phyloP scores from a whole-genome alignment of 441 rosid species.

The Corymbia citriodora region DNA sequence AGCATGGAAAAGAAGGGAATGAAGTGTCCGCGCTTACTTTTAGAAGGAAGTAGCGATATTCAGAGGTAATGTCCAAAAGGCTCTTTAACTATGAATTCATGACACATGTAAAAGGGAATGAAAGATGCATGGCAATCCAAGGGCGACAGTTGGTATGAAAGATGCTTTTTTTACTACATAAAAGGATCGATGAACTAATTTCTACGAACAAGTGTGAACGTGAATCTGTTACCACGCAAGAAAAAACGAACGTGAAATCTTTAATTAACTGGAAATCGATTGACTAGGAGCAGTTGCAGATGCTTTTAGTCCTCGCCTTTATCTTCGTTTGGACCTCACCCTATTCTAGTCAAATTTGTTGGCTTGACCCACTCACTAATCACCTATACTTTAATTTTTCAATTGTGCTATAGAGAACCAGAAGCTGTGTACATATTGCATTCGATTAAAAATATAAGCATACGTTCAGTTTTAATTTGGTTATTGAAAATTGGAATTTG shows the following conservation, averaged over 20 bases:
- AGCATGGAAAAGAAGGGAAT: too few species aligned
- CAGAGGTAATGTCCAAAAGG: neutral
- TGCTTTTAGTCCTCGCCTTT: neutral
- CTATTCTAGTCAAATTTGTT: neutral
- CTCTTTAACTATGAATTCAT: neutral
- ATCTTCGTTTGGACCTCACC: neutral
- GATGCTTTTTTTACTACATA: fast-evolving
- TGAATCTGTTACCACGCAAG: too few species aligned
- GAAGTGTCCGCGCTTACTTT: neutral
- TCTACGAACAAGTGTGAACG: too few species aligned
- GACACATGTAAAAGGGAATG: neutral
- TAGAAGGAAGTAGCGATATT: too few species aligned
- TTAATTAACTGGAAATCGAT: too few species aligned
- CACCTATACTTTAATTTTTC: too few species aligned
- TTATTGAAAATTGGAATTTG: neutral
- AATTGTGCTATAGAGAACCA: neutral
- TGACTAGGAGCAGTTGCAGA: too few species aligned
- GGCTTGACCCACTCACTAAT: neutral
- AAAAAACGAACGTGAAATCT: too few species aligned
- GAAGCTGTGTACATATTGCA: fast-evolving
- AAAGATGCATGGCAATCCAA: too few species aligned
- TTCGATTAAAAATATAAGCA: neutral
- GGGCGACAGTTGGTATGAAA: neutral
- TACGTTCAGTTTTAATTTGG: neutral
- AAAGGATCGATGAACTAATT: neutral